Base-by-base conservation (phyloP, 2,329 filamentous ascomycete genomes). In the Neurospora crassa region DNA sequence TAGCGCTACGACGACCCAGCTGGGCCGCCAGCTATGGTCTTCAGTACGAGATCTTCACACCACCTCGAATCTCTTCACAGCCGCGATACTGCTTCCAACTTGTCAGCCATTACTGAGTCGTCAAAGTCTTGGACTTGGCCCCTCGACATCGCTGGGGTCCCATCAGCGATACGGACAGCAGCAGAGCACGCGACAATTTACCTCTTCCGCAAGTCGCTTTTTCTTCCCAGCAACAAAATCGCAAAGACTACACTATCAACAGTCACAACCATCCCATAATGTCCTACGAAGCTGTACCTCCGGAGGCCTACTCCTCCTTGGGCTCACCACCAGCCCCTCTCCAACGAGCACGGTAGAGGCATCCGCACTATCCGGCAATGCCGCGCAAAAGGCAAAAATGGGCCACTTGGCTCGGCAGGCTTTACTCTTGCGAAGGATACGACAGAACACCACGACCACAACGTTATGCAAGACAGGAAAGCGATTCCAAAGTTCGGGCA, bases 251-350 rank as follows among this genome's bases (percentile, higher is more conserved):
- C 75, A 78, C 37, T 78, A 79, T 71, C 14, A 34, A 16, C 53
- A 63, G 53, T 63, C 29, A 63, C 53, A 63, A 34, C 53, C 53
- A n/a, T 34, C 53, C 53, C 53, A 63, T 63, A 81, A 84, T 76
- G 79, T 84, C 34, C 83, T 83, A 12, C 83, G 82, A 72, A 85
- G 84, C 76, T 86, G 87, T 76, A 84, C 86, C 42, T 88, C 86
- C 1, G 84, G 87, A 34, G 84, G 87, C 6, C 80, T 88, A 43
- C 79, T 89, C 37, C 82, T 88, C 18, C 77, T 87, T 68, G 84
- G 86, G 20, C 75, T 83, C 42, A 79, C 79, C 70, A 81, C 84
- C 29, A 80, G 79, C 42, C 76, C 80, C 3, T 79, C 81, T 3
- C 79, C 82, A 10, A 78, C 82, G 3, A 78, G 79, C 41, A 76